Conservation (phyloP, 768 basidiomycete species). For the Omphalotus guepiniiformis region DNA sequence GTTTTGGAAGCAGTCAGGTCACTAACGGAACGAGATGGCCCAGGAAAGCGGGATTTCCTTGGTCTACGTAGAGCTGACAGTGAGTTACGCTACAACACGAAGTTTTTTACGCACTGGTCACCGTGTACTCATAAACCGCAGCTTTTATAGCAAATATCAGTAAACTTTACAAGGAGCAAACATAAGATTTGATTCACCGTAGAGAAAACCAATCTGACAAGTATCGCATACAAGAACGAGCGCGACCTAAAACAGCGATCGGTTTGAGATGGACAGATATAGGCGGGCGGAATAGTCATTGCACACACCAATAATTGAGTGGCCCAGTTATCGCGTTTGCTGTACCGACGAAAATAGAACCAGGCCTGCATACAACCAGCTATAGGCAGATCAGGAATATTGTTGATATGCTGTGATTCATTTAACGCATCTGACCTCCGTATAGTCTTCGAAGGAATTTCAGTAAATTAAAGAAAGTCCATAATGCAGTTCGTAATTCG, state of each 20-base stretch:
- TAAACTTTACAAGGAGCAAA: background rate
- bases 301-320: conserved; percentile 4
- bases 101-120: conserved; percentile 5
- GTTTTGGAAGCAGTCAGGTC: background rate
- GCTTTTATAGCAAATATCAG: background rate
- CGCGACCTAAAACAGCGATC: background rate
- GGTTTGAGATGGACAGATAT: background rate
- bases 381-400: background rate
- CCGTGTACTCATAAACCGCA: conserved; percentile 11
- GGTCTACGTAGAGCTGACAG: background rate
- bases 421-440: background rate
- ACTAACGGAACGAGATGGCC: background rate
- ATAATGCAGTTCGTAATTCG: background rate
- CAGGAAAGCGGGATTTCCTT: conserved; percentile 4
- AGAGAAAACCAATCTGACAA: conserved; percentile 10
- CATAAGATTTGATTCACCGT: background rate
- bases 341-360: conserved; percentile 11
- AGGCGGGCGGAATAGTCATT: background rate
- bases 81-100: background rate
- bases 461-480: background rate
- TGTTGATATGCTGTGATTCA: background rate
- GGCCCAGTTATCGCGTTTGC: conserved; percentile 1
- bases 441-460: background rate
- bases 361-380: conserved; percentile 12
- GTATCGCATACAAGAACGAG: conserved; percentile 9